A percentile compares a stretch with the other conserved stretches of the same genome.
Conservation (phyloP, 495 filamentous ascomycete species). For the Hypoxylon cercidicola region DNA sequence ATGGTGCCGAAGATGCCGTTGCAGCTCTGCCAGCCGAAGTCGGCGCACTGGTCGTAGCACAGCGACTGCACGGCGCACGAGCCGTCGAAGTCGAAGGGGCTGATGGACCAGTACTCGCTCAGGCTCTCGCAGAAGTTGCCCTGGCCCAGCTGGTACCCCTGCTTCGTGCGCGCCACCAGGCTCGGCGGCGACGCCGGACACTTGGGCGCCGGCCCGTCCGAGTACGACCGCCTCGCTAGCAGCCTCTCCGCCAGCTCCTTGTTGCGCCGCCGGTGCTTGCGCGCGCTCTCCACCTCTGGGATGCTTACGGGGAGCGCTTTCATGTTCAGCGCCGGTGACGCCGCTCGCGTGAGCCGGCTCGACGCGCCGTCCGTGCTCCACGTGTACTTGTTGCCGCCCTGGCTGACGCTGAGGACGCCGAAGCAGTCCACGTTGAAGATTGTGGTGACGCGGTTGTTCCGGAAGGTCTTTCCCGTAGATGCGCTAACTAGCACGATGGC, state of each 20-base stretch:
- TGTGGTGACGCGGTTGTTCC: constrained; percentile 10
- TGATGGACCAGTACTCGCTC: constrained; percentile 12
- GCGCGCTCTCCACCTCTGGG: constrained; percentile 5
- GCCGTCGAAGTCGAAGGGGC: constrained; percentile 17
- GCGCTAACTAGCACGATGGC: constrained; percentile 5
- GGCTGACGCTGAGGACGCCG: constrained; percentile 1
- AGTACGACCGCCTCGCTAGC: constrained; percentile 1
- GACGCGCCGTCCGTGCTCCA: constrained; percentile 6
- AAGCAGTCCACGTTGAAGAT: constrained; percentile 18
- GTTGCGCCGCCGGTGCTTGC: constrained; percentile 14
- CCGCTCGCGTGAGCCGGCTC: neutral
- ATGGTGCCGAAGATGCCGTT: constrained; percentile 21
- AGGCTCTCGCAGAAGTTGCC: constrained; percentile 15
- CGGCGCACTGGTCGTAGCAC: constrained; percentile 18
- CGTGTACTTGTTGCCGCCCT: constrained; percentile 9
- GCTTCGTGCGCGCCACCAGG: constrained; percentile 10
- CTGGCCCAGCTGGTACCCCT: constrained; percentile 4
- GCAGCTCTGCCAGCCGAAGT: constrained; percentile 21
- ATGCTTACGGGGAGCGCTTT: constrained; percentile 7
- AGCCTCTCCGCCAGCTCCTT: constrained; percentile 9
- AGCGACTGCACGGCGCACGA: constrained; percentile 10
- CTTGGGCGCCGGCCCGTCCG: constrained; percentile 12
- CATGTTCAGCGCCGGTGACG: constrained; percentile 7
- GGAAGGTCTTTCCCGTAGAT: constrained; percentile 6
- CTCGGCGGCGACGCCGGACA: constrained; percentile 8